Base-by-base conservation (phyloP, 805 yeast genomes). In the Ogataea haglerorum region DNA sequence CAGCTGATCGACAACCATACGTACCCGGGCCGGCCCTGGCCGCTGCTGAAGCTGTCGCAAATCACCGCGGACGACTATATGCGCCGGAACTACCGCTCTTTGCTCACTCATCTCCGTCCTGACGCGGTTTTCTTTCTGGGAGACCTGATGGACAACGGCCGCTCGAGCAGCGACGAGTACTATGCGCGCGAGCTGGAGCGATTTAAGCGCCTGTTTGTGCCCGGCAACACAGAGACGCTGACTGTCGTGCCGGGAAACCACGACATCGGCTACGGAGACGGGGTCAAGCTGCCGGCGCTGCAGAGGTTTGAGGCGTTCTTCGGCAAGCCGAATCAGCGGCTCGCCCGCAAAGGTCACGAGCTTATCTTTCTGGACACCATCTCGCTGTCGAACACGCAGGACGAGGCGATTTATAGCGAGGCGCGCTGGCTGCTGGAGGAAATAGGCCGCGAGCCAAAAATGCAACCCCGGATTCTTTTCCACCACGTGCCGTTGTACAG, bases 91-190 rank as follows among this genome's bases (percentile, higher is more conserved):
- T 57, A 56, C 34, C 42, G 43, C 7, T 79, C 86, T 72, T 73
- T 75, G 51, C 67, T 68, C 44, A 63, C 82, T 28, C 82, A 83
- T 46, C 69, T 93, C 38, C 76, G 78, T 25, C 96, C 98, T 0
- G 84, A 89, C 53, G 68, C 84, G 1, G 78, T 80, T 4, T 63
- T 91, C 5, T 91, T 88, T 57, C 64, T 93, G 19, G 99, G 99
- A 2, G 99, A 93, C 59, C 62, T 91, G 51, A 85, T 91, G 58
- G 99, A 93, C 63, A 97, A 97, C 10, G 98, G 98, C 0, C 71
- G 99, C 43, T 89, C 95, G 91, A 76, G 75, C 28, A 78, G 76
- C 46, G 72, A 72, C 24, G 57, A 49, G 8, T 88, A 96, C 95
- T 63, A 76, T 40, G 31, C 39, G 9, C 64, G 69, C 10, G 98